phyloP scores from a whole-genome alignment of 148 eudicot species.

The Talinum fruticosum region DNA sequence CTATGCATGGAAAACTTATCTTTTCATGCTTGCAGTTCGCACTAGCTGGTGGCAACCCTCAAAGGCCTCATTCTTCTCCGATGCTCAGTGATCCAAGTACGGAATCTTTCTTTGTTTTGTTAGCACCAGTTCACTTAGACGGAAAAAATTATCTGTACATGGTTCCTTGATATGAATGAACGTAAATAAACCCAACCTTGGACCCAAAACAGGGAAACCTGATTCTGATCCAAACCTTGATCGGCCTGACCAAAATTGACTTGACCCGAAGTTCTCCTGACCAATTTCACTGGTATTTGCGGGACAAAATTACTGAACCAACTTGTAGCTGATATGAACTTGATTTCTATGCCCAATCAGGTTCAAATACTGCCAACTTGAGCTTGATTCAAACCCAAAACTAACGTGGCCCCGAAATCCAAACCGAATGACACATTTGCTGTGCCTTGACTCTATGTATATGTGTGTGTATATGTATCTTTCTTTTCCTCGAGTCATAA shows the following conservation, averaged over 20 bases:
- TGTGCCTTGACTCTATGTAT: too few relatives aligned
- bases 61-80: constrained; percentile 67
- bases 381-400: not conserved
- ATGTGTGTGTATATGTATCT: too few relatives aligned
- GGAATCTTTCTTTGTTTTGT: constrained; percentile 20
- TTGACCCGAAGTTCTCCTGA: not conserved
- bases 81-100: constrained; percentile 84
- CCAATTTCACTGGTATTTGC: not conserved
- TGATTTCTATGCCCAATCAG: not conserved
- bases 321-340: not conserved
- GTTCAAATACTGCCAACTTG: not conserved
- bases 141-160: not conserved
- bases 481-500: not conserved
- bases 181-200: not conserved
- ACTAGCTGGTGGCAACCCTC: constrained; percentile 59
- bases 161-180: not conserved
- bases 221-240: not conserved
- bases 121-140: not conserved
- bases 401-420: not conserved
- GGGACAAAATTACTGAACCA: not conserved
- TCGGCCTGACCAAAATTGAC: not conserved
- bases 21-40: constrained; percentile 48
- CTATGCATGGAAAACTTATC: constrained; percentile 5
- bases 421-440: not conserved
- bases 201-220: not conserved